Base-by-base conservation (phyloP, 2,329 filamentous ascomycete species). In the Penicillium crustosum region DNA sequence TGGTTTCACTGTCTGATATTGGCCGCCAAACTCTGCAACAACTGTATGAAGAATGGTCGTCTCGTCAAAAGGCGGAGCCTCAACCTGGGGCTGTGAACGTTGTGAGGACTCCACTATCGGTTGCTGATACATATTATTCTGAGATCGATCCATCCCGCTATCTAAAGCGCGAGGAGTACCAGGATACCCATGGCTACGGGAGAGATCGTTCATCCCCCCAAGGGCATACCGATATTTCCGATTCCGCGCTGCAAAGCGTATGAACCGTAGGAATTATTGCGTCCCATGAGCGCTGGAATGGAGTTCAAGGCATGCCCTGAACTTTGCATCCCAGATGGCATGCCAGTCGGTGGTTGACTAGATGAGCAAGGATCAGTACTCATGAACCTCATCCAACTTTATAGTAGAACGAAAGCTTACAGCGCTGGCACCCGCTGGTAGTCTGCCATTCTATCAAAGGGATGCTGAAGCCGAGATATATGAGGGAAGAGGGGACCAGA, bases 1-100 rank as follows among this genome's bases (percentile, higher is more conserved):
- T 21, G 89, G 82, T 62, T 86, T 87, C 63, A 94, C 82, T 1
- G 80, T 78, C 43, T 75, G 72, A 49, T 65, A 62, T 10, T 61
- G 56, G 4, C 57, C 60, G 38, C 62, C 65, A 45, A 62, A 64
- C 33, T 66, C 68, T 10, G 71, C 72, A 33, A 77, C 61, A 27
- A 79, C 68, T 8, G 68, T 60, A 44, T 76, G 67, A 25, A 77
- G 61, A 10, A 70, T 57, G 8, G 63, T 66, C 2, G 77, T 79
- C 3, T 78, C 74, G 23, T 71, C 60, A 43, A 79, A 80, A 8
- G 77, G 77, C 10, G 78, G 78, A 15, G 75, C 75, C 56, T 79
- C 65, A 13, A 60, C 45, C 23, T 61, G 62, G 10, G 61, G 27
- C 21, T 59, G 58, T 7, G 65, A 64, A 21, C 61, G 64, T 42